Conservation (phyloP, 2,329 filamentous ascomycete species). For the Sarocladium kiliense region DNA sequence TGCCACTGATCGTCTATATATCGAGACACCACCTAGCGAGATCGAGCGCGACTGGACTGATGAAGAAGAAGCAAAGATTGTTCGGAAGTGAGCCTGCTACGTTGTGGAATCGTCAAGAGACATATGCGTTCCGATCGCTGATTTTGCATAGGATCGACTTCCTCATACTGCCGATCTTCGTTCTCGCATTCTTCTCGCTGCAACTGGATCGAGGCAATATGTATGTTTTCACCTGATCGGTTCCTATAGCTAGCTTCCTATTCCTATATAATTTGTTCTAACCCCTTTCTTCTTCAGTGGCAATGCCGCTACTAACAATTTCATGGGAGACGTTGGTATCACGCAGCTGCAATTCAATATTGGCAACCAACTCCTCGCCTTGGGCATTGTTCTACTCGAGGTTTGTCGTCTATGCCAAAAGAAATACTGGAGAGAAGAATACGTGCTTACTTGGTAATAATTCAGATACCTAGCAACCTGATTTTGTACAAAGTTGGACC, state of each 20-base stretch:
- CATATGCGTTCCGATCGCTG: background rate
- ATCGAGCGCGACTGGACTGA: background rate
- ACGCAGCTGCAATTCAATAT: conserved; percentile 41
- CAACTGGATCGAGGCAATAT: conserved; percentile 1
- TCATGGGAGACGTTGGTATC: conserved; percentile 38
- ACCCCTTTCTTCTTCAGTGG: background rate
- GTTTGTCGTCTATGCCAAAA: background rate
- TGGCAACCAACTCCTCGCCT: conserved; percentile 36
- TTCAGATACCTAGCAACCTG: conserved; percentile 35
- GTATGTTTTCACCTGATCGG: background rate
- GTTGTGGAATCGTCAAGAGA: background rate
- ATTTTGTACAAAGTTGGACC: conserved; percentile 38
- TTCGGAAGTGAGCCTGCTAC: background rate
- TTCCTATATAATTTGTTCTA: background rate
- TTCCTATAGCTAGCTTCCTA: background rate
- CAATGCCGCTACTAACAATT: conserved; percentile 35
- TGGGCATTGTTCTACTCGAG: conserved; percentile 35
- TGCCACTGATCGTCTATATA: background rate
- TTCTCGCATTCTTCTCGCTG: background rate
- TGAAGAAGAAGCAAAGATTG: background rate
- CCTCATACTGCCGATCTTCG: background rate
- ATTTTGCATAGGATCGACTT: conserved; percentile 9
- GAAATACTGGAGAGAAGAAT: background rate
- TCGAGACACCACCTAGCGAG: background rate
- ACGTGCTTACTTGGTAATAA: background rate